Conservation (phyloP, 352 stramenopile genomes). For the Hyaloperonospora brassicae region DNA sequence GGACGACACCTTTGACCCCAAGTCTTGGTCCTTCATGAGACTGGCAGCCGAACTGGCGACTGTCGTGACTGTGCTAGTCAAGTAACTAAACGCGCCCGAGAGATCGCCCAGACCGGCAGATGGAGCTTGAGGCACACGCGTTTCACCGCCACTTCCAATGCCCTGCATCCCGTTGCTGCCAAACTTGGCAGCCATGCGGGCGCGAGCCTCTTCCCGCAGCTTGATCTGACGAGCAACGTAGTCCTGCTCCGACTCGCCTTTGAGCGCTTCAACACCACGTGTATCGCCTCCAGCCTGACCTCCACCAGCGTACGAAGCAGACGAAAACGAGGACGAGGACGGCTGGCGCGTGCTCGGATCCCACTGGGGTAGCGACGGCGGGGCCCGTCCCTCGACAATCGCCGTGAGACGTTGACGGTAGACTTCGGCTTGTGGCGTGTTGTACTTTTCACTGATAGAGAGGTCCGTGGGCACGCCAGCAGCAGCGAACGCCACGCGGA, state of each 20-base stretch:
- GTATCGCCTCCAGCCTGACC: conserved; percentile 34
- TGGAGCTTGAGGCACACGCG: conserved; percentile 28
- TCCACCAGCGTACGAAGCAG: conserved; percentile 19
- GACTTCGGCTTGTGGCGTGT: conserved; percentile 69
- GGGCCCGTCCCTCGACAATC: conserved; percentile 49
- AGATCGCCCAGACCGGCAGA: conserved; percentile 45
- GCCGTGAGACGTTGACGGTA: conserved; percentile 57
- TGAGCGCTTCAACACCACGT: conserved; percentile 71
- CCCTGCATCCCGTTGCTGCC: conserved; percentile 64
- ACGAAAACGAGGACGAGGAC: conserved; percentile 34
- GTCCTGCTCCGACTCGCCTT: conserved; percentile 70
- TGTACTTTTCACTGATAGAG: conserved; percentile 78
- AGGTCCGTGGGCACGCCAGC: conserved; percentile 65
- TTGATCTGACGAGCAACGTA: conserved; percentile 71
- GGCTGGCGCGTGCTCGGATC: conserved; percentile 41
- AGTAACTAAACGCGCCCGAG: conserved; percentile 63
- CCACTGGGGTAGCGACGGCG: conserved; percentile 54
- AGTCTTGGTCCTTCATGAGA: conserved; percentile 68
- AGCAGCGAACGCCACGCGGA: conserved; percentile 49
- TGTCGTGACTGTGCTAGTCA: conserved; percentile 62
- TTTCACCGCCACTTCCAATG: conserved; percentile 66
- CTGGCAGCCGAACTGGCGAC: conserved; percentile 54
- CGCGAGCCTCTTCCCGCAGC: conserved; percentile 63
- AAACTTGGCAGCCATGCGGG: conserved; percentile 78
- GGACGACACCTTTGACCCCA: conserved; percentile 69